A percentile compares a stretch with the other conserved stretches of the same genome.
Evolutionary conservation across 1,139 yeast genomes (phyloP).

Genomic region (Magnusiomyces clavatus): DNA sequence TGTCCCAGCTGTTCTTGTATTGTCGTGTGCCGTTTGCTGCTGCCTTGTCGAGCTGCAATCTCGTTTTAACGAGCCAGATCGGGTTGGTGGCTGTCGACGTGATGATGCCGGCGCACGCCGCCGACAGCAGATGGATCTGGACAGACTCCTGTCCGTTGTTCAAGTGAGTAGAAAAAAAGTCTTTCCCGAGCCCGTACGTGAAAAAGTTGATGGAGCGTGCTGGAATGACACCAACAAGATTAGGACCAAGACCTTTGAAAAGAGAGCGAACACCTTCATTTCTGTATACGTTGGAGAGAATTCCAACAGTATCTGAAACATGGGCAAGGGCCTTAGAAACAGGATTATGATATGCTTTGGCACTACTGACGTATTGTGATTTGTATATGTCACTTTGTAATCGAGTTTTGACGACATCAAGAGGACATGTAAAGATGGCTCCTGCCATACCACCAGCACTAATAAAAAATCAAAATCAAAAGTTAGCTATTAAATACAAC

Average conservation of each 20-base stretch:
- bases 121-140: slow-evolving; percentile 79
- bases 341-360: slow-evolving; percentile 27
- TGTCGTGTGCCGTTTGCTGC: slow-evolving; percentile 42
- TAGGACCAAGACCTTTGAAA: slow-evolving; percentile 94
- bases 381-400: slow-evolving; percentile 77
- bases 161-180: slow-evolving; percentile 53
- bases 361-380: slow-evolving; percentile 16
- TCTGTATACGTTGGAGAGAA: slow-evolving; percentile 57
- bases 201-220: slow-evolving; percentile 95
- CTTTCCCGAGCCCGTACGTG: slow-evolving; percentile 90
- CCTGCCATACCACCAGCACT: slow-evolving; percentile 92
- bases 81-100: slow-evolving; percentile 99
- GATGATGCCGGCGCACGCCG: slow-evolving; percentile 89
- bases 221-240: slow-evolving; percentile 96
- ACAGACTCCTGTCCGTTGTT: slow-evolving; percentile 73
- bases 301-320: slow-evolving; percentile 73
- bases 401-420: slow-evolving; percentile 94
- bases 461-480: neutral
- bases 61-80: slow-evolving; percentile 95
- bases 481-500: neutral
- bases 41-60: slow-evolving; percentile 78
- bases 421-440: slow-evolving; percentile 85
- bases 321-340: slow-evolving; percentile 50
- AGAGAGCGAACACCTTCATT: slow-evolving; percentile 80
- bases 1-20: slow-evolving; percentile 82